Base-by-base conservation (phyloP, 2,329 filamentous ascomycete species). In the Coniochaeta hoffmannii region DNA sequence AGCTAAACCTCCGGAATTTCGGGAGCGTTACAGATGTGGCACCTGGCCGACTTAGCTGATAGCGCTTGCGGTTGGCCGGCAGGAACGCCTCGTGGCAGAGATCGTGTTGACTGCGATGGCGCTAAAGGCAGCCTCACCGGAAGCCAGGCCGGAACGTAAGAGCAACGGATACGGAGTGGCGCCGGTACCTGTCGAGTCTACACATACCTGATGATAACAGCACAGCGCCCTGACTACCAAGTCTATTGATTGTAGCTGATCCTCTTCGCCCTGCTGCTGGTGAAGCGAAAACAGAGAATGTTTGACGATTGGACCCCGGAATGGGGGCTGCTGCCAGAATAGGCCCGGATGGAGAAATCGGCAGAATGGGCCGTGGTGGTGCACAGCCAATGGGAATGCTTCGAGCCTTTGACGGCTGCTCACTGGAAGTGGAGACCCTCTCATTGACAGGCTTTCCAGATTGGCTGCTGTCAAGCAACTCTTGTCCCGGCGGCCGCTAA, bases 341-440 rank as follows among this genome's bases (percentile, higher is more conserved):
- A 51, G 49, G 49, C 28, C 49, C 49, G 49, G 49, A 51, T 51
- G 30, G 49, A 12, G 32, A 28, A 46, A 19, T 51, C 49, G 49
- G 49, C 32, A 51, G 31, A 51, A 31, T 51, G 49, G 31, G 49
- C 28, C 49, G 28, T 8, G 1, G 6, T 26, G 5, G 10, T 46
- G 41, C 1, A 1, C 41, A 46, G 41, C 41, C 41, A 46, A 46
- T 46, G 22, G 12, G 26, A 15, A 15, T 4, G 11, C 19, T 19
- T 46, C 19, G 26, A 28, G 8, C 11, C 17, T 41, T n/a, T 11
- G 36, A 9, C 7, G 11, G 22, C 36, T 8, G 36, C 7, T 28
- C 19, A 22, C 22, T 28, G 15, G 26, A 46, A 28, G 24, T 46
- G 41, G 41, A 14, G 10, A 5, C 8, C 5, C 17, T 44, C 24